Percentiles rank a stretch among this genome's conserved stretches.
These are phyloP conservation scores for Flaveria sonorensis DNA, from an alignment of 129 eudicot species.

Conservation along the genomic window DNA sequence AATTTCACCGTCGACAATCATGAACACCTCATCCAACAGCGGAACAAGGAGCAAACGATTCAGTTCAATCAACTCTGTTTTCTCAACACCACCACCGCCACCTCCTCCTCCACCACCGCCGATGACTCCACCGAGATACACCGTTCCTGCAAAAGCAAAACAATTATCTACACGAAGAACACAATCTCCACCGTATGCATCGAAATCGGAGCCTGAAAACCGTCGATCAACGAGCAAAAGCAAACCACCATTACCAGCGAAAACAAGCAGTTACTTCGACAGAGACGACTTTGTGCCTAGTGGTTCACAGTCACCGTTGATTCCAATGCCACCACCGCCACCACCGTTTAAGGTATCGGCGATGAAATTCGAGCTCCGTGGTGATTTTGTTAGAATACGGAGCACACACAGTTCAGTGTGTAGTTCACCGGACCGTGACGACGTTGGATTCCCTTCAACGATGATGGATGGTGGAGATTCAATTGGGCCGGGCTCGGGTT, in stretches of 20 bases:
- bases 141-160: constrained; percentile 14
- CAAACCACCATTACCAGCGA: constrained; percentile 73
- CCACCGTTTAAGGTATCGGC: constrained; percentile 67
- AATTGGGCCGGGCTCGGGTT: constrained; percentile 19
- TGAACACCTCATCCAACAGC: constrained; percentile 44
- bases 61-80: constrained; percentile 28
- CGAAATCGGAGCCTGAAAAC: constrained; percentile 7
- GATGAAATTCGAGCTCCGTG: constrained; percentile 52
- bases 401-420: constrained; percentile 62
- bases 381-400: constrained; percentile 61
- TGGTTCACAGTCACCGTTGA: constrained; percentile 64
- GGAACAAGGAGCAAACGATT: constrained; percentile 50
- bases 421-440: constrained; percentile 76
- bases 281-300: constrained; percentile 39
- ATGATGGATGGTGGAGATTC: constrained; percentile 27
- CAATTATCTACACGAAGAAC: constrained; percentile 6
- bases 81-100: constrained; percentile 40
- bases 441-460: constrained; percentile 42
- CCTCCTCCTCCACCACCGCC: neutral
- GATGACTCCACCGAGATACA: constrained; percentile 5
- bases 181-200: too few relatives aligned
- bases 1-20: constrained; percentile 47
- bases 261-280: constrained; percentile 39
- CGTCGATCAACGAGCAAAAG: constrained; percentile 30
- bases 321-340: constrained; percentile 61